phyloP scores from a whole-genome alignment of 1,139 yeast species.

The Geotrichum australiense region DNA sequence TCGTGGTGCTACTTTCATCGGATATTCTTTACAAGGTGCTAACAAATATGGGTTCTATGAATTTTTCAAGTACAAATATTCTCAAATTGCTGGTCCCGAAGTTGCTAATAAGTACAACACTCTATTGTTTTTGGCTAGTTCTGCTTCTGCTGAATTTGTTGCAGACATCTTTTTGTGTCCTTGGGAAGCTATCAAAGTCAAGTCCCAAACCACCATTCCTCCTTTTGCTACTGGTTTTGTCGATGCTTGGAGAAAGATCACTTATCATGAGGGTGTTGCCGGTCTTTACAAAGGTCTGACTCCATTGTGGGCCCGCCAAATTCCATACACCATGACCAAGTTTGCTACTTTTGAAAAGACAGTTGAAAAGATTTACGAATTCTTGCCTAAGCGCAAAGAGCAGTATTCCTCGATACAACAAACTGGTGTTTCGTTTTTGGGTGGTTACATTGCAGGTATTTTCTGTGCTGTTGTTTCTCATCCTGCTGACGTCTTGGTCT shows the following conservation, averaged over 20 bases:
- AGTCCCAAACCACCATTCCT: conserved; percentile 72
- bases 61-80: conserved; percentile 60
- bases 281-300: conserved; percentile 62
- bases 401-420: conserved; percentile 49
- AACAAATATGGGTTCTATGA: conserved; percentile 85
- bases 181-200: conserved; percentile 75
- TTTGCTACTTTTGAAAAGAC: conserved; percentile 75
- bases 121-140: conserved; percentile 59
- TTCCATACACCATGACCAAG: conserved; percentile 85
- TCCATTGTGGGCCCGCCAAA: conserved; percentile 77
- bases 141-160: conserved; percentile 76
- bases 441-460: conserved; percentile 82
- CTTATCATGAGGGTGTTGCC: conserved; percentile 49
- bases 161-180: conserved; percentile 81
- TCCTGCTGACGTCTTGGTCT: conserved; percentile 85
- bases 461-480: conserved; percentile 78
- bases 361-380: conserved; percentile 59
- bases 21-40: conserved; percentile 80
- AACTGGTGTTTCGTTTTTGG: conserved; percentile 73
- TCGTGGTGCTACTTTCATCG: conserved; percentile 71
- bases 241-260: conserved; percentile 54
- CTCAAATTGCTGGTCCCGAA: conserved; percentile 52
- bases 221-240: conserved; percentile 44
- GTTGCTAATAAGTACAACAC: conserved; percentile 52
- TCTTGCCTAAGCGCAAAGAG: conserved; percentile 41